phyloP scores from a whole-genome alignment of 331 rosid species.

The Prunus yedoensis region DNA sequence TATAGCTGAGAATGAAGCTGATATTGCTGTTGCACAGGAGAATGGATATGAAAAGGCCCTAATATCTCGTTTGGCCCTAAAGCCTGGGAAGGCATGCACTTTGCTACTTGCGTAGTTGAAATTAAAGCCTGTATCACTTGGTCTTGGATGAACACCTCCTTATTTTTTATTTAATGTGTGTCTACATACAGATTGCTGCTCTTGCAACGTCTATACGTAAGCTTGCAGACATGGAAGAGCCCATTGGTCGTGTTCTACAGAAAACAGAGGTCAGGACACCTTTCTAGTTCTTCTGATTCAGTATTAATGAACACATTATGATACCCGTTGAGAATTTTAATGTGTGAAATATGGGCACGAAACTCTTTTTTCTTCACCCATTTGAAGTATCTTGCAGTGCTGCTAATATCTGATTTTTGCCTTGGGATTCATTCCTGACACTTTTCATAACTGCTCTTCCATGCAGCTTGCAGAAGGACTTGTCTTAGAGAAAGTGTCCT shows the following conservation, averaged over 20 bases:
- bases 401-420: background rate
- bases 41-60: slow-evolving; percentile 67
- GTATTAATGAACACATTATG: background rate
- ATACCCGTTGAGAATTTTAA: background rate
- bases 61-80: slow-evolving; percentile 61
- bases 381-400: too few species aligned
- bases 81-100: slow-evolving; percentile 62
- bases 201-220: slow-evolving; percentile 66
- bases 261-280: slow-evolving; percentile 60
- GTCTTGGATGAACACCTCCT: background rate
- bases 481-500: slow-evolving; percentile 57
- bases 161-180: slow-evolving; percentile 2
- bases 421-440: background rate
- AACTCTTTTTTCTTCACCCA: too few species aligned
- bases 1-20: slow-evolving; percentile 57
- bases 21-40: slow-evolving; percentile 62
- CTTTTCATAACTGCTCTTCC: slow-evolving; percentile 24
- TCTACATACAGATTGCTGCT: slow-evolving; percentile 55
- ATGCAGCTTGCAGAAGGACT: slow-evolving; percentile 73
- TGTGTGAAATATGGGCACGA: too few species aligned
- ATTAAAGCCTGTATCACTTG: background rate
- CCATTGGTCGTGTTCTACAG: slow-evolving; percentile 62
- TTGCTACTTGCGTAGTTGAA: background rate
- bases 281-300: slow-evolving; percentile 3
- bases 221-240: slow-evolving; percentile 81